Base-by-base conservation (phyloP, 257 asterid species). In the Solanum pinnatisectum region DNA sequence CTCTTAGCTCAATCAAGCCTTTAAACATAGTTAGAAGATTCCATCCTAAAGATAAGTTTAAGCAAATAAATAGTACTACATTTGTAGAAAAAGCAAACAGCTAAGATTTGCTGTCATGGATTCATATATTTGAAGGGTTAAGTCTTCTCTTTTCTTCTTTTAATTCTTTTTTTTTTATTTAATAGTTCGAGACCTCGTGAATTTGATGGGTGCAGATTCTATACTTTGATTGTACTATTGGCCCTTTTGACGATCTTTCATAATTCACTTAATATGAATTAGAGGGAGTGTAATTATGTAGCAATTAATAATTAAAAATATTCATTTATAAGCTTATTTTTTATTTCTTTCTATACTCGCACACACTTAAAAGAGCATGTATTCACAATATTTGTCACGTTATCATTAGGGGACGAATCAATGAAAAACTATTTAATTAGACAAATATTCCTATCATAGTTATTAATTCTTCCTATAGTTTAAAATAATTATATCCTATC, bases 71-170 rank as follows among this genome's bases (percentile, higher is more conserved):
- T 71, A 70, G 60, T 15, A 49, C 60, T 15, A 87, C 96, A 92
- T 12, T 52, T 56, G 70, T 76, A n/a, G 44, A 35, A 74, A 87
- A 87, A 92, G 89, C 88, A 88, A 92, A 92, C 96, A 93, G 94
- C 95, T 89, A 92, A 90, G 93, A 91, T 94, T 88, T 91, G 92
- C 92, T 94, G 94, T 89, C 95, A 90, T 78, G 89, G 91, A 87
- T 89, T 87, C 89, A 52, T 49, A 52, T 52, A 56, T 65, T 85
- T 89, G 42, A 20, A 42, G 76, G 73, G 8, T 81, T 30, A 6
- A 56, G 65, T 56, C 65, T 56, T 56, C 65, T 18, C 40, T 79
- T 49, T 52, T 18, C 12, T 25, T 78, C 14, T 8, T 72, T 8
- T 10, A 12, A 13, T 20, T 36, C 4, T 22, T 74, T 36, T 22